Conservation (phyloP, 2,329 filamentous ascomycete genomes). For the Paracoccidioides lutzii region DNA sequence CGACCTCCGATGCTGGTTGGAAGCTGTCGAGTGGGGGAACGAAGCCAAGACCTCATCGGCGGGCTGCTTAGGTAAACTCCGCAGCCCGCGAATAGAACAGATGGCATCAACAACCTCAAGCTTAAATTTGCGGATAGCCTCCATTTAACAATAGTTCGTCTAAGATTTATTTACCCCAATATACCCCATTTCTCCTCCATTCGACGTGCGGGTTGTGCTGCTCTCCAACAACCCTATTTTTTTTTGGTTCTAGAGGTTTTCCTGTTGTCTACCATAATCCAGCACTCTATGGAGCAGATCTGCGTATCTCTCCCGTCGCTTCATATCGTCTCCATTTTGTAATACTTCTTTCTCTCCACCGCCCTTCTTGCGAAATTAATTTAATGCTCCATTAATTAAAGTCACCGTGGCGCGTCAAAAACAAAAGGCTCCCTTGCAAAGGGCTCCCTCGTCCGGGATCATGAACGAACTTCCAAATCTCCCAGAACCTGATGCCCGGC, state of each 20-base stretch:
- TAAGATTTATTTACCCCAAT: background rate
- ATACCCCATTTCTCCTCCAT: background rate
- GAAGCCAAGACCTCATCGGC: background rate
- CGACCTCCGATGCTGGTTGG: too few species aligned
- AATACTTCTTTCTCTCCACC: background rate
- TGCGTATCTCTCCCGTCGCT: too few species aligned
- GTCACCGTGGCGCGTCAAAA: conserved; percentile 56
- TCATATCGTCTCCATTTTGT: background rate
- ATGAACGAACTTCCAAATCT: conserved; percentile 31
- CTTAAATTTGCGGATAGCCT: background rate
- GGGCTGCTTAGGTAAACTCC: conserved; percentile 7
- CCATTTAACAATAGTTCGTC: background rate
- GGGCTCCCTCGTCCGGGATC: conserved; percentile 54
- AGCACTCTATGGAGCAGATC: too few species aligned
- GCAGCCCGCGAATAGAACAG: conserved; percentile 21
- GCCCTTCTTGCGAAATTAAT: background rate
- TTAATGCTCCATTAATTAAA: background rate
- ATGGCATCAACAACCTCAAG: conserved; percentile 21
- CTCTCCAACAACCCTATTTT: too few species aligned
- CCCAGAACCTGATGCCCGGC: conserved; percentile 16
- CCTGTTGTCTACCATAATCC: too few species aligned
- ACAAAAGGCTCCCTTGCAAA: conserved; percentile 51
- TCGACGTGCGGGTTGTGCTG: too few species aligned
- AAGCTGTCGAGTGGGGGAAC: too few species aligned
- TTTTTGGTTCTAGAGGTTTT: too few species aligned